phyloP scores from a whole-genome alignment of 495 filamentous ascomycete species.

The Penicillium simplicissimum region DNA sequence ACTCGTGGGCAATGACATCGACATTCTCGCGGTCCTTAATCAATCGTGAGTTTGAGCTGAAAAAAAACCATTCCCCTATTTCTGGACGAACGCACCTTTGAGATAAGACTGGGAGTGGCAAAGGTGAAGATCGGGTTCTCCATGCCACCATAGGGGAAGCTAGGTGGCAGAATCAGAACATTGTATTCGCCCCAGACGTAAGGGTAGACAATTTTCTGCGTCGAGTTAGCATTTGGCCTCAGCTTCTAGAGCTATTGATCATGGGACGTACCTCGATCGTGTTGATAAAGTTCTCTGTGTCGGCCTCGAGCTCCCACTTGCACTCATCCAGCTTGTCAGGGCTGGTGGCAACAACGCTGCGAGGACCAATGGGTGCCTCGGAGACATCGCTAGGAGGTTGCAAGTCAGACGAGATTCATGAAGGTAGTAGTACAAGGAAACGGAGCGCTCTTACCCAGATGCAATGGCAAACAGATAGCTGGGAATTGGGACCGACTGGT shows the following conservation, averaged over 20 bases:
- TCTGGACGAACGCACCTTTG: conserved; percentile 48
- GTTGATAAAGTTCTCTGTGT: conserved; percentile 88
- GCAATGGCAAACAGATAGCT: conserved; percentile 92
- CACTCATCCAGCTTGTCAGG: conserved; percentile 82
- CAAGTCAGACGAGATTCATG: conserved; percentile 1
- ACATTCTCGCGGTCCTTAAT: conserved; percentile 80
- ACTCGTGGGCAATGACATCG: conserved; percentile 95
- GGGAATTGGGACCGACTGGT: conserved; percentile 88
- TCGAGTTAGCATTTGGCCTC: conserved; percentile 5
- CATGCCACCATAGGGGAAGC: conserved; percentile 90
- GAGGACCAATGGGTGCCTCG: conserved; percentile 78
- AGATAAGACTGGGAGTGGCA: conserved; percentile 89
- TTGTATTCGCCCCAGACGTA: conserved; percentile 97
- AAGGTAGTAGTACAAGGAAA: background rate
- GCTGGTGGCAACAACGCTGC: conserved; percentile 79
- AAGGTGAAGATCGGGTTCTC: conserved; percentile 95
- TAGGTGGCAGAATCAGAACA: conserved; percentile 83
- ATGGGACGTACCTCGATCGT: conserved; percentile 64
- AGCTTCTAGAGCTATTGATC: background rate
- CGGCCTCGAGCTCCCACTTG: conserved; percentile 85
- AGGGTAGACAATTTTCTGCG: conserved; percentile 71
- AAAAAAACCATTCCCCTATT: background rate
- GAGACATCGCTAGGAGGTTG: conserved; percentile 63
- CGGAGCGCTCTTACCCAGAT: conserved; percentile 55
- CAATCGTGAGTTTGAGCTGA: conserved; percentile 1